Percentiles rank a stretch among this genome's conserved stretches.
phyloP scores from a whole-genome alignment of 2,329 filamentous ascomycete genomes.

The Alternaria ethzedia region DNA sequence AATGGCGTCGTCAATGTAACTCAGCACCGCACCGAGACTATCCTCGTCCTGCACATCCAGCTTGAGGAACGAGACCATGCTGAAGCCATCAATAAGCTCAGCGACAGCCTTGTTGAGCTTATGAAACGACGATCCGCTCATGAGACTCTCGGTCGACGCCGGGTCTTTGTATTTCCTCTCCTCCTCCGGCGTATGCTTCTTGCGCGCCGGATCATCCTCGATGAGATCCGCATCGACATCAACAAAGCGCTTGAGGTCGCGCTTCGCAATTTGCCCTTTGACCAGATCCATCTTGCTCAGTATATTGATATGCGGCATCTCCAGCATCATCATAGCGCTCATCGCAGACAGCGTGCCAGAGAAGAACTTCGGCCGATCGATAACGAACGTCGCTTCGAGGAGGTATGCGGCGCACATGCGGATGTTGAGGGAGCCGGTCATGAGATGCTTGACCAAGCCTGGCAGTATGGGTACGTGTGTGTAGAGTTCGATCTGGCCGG shows the following conservation, averaged over 20 bases:
- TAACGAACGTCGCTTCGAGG: constrained; percentile 92
- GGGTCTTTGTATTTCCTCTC: constrained; percentile 65
- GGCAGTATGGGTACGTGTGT: constrained; percentile 95
- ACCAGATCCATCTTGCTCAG: constrained; percentile 98
- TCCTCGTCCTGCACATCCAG: constrained; percentile 91
- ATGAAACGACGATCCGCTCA: constrained; percentile 83
- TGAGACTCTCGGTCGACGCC: constrained; percentile 70
- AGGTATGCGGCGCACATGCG: constrained; percentile 93
- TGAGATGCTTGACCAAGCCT: constrained; percentile 80
- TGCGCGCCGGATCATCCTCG: constrained; percentile 75
- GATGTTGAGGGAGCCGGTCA: constrained; percentile 82
- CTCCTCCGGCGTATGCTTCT: constrained; percentile 50
- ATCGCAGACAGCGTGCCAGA: constrained; percentile 94
- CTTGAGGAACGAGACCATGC: constrained; percentile 95
- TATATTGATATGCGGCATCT: constrained; percentile 95
- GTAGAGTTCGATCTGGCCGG: constrained; percentile 97
- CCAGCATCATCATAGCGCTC: constrained; percentile 99
- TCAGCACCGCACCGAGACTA: constrained; percentile 82
- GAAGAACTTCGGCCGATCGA: constrained; percentile 97
- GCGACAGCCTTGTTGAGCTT: constrained; percentile 87
- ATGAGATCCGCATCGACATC: constrained; percentile 84
- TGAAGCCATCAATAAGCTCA: constrained; percentile 92
- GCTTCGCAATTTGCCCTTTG: constrained; percentile 84
- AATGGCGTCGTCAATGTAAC: constrained; percentile 92
- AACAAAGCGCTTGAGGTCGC: constrained; percentile 87